Percentiles rank a stretch among this genome's conserved stretches.
Conservation (phyloP, 106 monocot species). For the Dendrobium officinale region DNA sequence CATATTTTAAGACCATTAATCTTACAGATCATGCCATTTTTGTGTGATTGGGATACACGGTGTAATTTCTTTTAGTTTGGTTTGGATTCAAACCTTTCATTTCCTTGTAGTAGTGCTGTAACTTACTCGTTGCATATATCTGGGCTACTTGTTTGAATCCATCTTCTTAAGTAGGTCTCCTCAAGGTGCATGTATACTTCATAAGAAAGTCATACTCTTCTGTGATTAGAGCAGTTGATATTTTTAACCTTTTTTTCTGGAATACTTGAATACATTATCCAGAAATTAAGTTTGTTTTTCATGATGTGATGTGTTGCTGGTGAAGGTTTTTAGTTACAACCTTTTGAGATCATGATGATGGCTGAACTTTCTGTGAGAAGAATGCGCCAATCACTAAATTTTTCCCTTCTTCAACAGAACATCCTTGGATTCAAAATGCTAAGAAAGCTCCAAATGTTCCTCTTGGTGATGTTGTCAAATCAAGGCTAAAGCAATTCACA, state of each 20-base stretch:
- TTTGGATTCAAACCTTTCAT: not conserved
- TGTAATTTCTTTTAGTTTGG: not conserved
- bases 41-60: not conserved
- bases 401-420: constrained; percentile 38
- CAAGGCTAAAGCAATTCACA: constrained; percentile 95
- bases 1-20: no score
- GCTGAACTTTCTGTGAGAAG: not conserved
- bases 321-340: not conserved
- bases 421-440: constrained; percentile 97
- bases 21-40: not conserved
- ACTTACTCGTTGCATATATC: no score
- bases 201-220: not conserved
- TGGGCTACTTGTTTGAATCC: no score
- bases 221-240: not conserved
- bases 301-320: not conserved
- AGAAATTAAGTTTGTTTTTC: not conserved
- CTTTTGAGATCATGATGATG: not conserved
- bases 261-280: not conserved
- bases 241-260: no score
- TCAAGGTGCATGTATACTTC: not conserved
- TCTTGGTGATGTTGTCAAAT: constrained; percentile 97
- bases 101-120: not conserved
- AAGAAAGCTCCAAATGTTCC: constrained; percentile 96
- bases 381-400: not conserved
- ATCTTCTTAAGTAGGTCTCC: not conserved